These are phyloP conservation scores for Hyphodiscus hymeniophilus DNA, from an alignment of 495 filamentous ascomycete genomes.

Conservation along the genomic window DNA sequence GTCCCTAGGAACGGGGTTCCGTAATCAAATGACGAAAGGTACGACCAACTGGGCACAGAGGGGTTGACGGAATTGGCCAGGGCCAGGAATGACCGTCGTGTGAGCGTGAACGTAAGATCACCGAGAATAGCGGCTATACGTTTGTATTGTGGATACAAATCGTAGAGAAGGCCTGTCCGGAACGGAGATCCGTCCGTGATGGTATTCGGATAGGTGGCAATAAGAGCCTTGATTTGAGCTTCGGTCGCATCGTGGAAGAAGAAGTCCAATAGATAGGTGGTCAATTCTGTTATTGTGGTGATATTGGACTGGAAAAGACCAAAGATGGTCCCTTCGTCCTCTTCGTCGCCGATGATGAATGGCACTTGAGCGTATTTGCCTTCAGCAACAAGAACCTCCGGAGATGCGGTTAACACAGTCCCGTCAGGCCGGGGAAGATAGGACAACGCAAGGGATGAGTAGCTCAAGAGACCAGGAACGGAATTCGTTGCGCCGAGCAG, in stretches of 20 bases:
- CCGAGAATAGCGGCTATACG: constrained; percentile 64
- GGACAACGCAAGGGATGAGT: constrained; percentile 51
- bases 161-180: constrained; percentile 50
- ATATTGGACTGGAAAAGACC: constrained; percentile 55
- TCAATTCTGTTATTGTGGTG: constrained; percentile 45
- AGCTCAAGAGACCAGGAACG: constrained; percentile 54
- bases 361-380: constrained; percentile 46
- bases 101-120: constrained; percentile 29
- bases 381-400: constrained; percentile 39
- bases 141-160: constrained; percentile 65
- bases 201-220: constrained; percentile 37
- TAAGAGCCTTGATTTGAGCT: constrained; percentile 31
- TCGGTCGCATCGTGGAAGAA: constrained; percentile 36
- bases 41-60: constrained; percentile 51
- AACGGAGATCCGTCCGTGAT: constrained; percentile 48
- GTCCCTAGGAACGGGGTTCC: constrained; percentile 63
- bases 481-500: constrained; percentile 59
- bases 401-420: constrained; percentile 41
- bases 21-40: constrained; percentile 56
- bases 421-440: constrained; percentile 60
- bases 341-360: constrained; percentile 50
- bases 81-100: constrained; percentile 21
- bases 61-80: constrained; percentile 38
- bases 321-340: constrained; percentile 54
- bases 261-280: constrained; percentile 46